Base-by-base conservation (phyloP, 495 filamentous ascomycete species). In the Xanthoparmelia taractica region DNA sequence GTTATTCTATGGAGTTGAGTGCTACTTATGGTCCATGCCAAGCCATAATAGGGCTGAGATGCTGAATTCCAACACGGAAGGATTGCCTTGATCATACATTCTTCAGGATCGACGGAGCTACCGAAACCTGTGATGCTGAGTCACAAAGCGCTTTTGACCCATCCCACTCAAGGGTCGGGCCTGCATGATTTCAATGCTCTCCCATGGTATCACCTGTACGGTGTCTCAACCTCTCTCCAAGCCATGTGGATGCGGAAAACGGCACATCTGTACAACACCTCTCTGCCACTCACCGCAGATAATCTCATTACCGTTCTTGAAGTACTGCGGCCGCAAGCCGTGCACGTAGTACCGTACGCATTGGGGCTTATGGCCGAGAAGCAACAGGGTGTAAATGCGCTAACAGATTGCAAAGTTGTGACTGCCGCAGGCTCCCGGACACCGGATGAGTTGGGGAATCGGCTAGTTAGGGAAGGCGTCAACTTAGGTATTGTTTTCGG, bases 391-490 rank as follows among this genome's bases (percentile, higher is more conserved):
- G 68, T 84, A 33, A 73, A 77, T 23, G 71, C 70, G 0, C 68
- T 86, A 25, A 71, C 73, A 17, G 65, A 63, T 8, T 80, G 78
- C 68, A 73, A 78, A 29, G 65, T 75, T 17, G 78, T 85, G 38
- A 75, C 77, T 1, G 79, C 75, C 37, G 80, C 79, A 2, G 82
- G 82, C 25, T 77, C 80, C 2, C 72, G 75, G 12, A 82, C 78
- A 58, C 82, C 83, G 0, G 81, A 86, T 59, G 82, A 83, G 57
- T 72, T 85, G 25, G 83, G 82, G 0, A 75, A 84, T 70, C 68
- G 70, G 38, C 67, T 86, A 7, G 74, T 82, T 27, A 62, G 69
- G 2, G 73, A 75, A 27, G 76, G 78, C 12, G 75, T 85, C 2
- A 73, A 70, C 12, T 75, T 86, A 47, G 73, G 76, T 12, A 75